A percentile compares a stretch with the other conserved stretches of the same genome.
phyloP scores from a whole-genome alignment of 2,329 filamentous ascomycete species.

The Dothideomycetes sp. region DNA sequence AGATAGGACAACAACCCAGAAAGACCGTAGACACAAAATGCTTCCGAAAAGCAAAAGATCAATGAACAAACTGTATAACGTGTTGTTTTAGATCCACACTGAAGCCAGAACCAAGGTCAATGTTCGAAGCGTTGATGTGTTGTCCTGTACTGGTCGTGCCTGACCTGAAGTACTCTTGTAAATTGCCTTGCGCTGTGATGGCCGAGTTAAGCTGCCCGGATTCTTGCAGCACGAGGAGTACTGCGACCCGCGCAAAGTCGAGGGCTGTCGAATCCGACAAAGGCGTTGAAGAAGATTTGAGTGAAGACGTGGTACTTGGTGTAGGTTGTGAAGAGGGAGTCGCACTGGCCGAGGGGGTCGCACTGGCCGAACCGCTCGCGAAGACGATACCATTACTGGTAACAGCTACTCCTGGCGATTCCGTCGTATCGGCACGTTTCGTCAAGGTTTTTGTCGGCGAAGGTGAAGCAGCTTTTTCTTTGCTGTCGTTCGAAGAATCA shows the following conservation, averaged over 20 bases:
- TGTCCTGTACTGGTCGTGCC: slow-evolving; percentile 17
- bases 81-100: slow-evolving; percentile 18
- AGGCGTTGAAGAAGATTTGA: slow-evolving; percentile 18
- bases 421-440: slow-evolving; percentile 1
- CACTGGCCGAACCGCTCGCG: slow-evolving; percentile 16
- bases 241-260: slow-evolving; percentile 38
- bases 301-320: slow-evolving; percentile 15
- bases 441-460: slow-evolving; percentile 1
- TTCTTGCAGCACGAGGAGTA: slow-evolving; percentile 38
- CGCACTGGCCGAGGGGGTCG: too few species aligned
- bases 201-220: slow-evolving; percentile 31
- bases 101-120: slow-evolving; percentile 24
- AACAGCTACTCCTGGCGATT: slow-evolving; percentile 19
- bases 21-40: too few species aligned
- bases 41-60: too few species aligned
- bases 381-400: slow-evolving; percentile 28
- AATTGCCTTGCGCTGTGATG: slow-evolving; percentile 34
- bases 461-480: slow-evolving; percentile 12
- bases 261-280: slow-evolving; percentile 22
- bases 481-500: slow-evolving; percentile 14
- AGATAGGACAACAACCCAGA: too few species aligned
- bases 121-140: slow-evolving; percentile 17
- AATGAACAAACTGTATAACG: too few species aligned
- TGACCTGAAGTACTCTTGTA: slow-evolving; percentile 28
- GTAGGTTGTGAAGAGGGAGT: slow-evolving; percentile 7